phyloP scores from a whole-genome alignment of 371 early-diverging fungal genomes.

The Choanephora cucurbitarum region DNA sequence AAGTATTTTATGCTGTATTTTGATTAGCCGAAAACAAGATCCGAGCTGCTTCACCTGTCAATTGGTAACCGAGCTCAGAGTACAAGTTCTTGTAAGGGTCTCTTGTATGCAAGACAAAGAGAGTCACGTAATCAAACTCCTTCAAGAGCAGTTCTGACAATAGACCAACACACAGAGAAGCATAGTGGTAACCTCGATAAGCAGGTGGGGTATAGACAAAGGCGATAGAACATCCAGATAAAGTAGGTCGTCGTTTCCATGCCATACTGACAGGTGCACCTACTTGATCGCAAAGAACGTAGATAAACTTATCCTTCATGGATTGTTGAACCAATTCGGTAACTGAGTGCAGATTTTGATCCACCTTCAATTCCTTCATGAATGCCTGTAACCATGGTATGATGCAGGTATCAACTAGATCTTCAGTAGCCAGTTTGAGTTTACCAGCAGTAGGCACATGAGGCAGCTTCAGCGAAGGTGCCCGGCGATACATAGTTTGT shows the following conservation, averaged over 20 bases:
- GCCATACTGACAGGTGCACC: conserved; percentile 21
- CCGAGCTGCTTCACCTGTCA: conserved; percentile 7
- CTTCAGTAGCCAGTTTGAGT: too few relatives aligned
- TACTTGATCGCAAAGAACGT: not conserved
- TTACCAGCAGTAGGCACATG: too few relatives aligned
- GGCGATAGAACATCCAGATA: conserved; percentile 14
- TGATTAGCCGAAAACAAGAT: not conserved
- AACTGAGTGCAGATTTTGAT: not conserved
- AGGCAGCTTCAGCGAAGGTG: too few relatives aligned
- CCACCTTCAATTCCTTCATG: too few relatives aligned
- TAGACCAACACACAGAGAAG: conserved; percentile 10
- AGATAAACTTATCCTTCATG: not conserved
- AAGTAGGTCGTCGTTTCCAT: conserved; percentile 16
- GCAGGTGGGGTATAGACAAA: conserved; percentile 18
- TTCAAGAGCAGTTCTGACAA: conserved; percentile 13
- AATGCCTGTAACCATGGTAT: too few relatives aligned
- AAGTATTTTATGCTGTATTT: not conserved
- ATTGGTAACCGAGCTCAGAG: conserved; percentile 9
- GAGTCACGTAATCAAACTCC: conserved; percentile 10
- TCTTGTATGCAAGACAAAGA: conserved; percentile 6
- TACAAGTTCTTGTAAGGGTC: conserved; percentile 13
- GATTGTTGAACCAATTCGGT: not conserved
- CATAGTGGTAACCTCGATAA: conserved; percentile 12
- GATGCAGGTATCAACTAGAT: too few relatives aligned
- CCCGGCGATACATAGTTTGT: not conserved